Evolutionary conservation across 176 grass and related monocot genomes (phyloP).

Genomic region (Eleusine coracana): DNA sequence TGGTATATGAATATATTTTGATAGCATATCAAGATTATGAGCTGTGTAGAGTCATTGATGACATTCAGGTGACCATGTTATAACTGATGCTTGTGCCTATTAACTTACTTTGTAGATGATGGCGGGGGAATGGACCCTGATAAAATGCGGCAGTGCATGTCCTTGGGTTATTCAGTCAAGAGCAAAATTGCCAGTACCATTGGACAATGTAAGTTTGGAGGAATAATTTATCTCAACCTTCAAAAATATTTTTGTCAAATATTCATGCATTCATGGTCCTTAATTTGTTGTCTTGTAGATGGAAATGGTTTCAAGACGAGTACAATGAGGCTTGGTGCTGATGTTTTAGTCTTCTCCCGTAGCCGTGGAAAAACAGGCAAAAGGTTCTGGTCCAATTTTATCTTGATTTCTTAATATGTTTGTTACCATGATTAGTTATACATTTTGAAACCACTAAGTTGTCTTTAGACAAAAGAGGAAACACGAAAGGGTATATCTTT

Average conservation of each 20-base stretch:
- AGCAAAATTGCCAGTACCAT: slow-evolving; percentile 86
- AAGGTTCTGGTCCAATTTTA: slow-evolving; percentile 62
- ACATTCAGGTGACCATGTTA: slow-evolving; percentile 16
- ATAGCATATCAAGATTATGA: not conserved
- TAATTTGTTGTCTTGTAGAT: slow-evolving; percentile 57
- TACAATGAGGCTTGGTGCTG: slow-evolving; percentile 98
- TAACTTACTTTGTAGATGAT: slow-evolving; percentile 60
- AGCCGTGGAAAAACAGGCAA: slow-evolving; percentile 61
- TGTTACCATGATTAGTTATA: slow-evolving; percentile 33
- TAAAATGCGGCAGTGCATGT: slow-evolving; percentile 99
- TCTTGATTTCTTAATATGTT: slow-evolving; percentile 26
- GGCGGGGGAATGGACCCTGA: slow-evolving; percentile 95
- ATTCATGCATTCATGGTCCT: slow-evolving; percentile 34
- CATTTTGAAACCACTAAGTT: slow-evolving; percentile 13
- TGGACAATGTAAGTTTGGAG: slow-evolving; percentile 82
- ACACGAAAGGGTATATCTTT: not conserved
- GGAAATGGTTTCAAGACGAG: slow-evolving; percentile 99
- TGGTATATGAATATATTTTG: not conserved
- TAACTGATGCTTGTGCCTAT: not conserved
- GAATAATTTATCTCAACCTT: slow-evolving; percentile 9
- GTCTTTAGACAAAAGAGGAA: not conserved
- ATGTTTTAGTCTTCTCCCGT: slow-evolving; percentile 93
- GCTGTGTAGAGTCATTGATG: not conserved
- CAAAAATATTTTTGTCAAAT: slow-evolving; percentile 21
- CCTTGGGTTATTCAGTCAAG: slow-evolving; percentile 93